Evolutionary conservation across 306 rosid genomes (phyloP), one percentile per base, ranked within the genome.

Genomic region (Cicer cuneatum): DNA sequence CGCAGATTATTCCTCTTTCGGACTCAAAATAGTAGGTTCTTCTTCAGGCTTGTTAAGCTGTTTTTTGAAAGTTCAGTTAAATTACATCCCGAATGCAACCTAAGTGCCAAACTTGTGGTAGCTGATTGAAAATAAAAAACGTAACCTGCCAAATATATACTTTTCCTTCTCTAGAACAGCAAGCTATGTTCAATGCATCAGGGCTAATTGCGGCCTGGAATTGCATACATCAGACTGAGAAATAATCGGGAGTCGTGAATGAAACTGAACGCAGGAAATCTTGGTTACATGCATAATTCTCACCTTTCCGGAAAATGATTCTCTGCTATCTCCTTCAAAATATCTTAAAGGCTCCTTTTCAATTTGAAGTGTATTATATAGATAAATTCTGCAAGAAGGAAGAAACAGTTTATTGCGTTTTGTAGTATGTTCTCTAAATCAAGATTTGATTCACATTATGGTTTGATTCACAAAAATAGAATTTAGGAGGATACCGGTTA

Each of bases 111-210:
- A 48, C 62, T 48, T 29, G 29, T 8, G 64, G 13, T 19, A 71
- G 40, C 7, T 51, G 46, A 7, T 66, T 12, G 65, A 68, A 63
- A 66, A 49, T 58, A 58, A 48, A 75, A 74, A 74, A 65, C 2
- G 16, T 80, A 49, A 90, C 99, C 99, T 87, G 83, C 99, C 99
- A 94, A 81, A 94, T 82, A 60, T 84, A 86, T 78, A 90, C 96
- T 51, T 84, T 86, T 81, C 89, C 99, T 76, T 87, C 85, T 15
- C 95, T 90, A 72, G 99, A 94, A 84, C 99, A 97, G 45, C 97
- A 77, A 63, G 87, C 88, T 58, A 94, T 81, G 80, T 84, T 87
- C 38, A 84, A 53, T 19, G 93, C 98, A 85, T 95, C 97, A 7
- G 99, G 96, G 66, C 99, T 92, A 75, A 95, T 84, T 48, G 88